Evolutionary conservation across 2,329 filamentous ascomycete species (phyloP).

Genomic region (Ascochyta viciae-villosae): DNA sequence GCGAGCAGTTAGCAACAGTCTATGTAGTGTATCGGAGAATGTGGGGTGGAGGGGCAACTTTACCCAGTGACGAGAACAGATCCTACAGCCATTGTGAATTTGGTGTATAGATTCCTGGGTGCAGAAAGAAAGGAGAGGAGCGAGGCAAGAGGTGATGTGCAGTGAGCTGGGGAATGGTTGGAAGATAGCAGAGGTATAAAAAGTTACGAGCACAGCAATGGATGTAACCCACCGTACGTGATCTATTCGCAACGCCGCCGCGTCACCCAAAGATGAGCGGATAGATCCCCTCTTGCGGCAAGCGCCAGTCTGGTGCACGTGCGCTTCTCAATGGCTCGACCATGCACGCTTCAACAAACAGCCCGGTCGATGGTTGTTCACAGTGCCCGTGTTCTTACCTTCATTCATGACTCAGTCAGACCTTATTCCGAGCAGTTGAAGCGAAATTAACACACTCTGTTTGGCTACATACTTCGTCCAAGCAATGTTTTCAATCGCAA

Average conservation of each 20-base stretch:
- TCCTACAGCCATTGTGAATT: conserved; percentile 72
- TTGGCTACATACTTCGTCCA: not conserved
- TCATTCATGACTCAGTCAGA: not conserved
- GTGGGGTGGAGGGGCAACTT: conserved; percentile 51
- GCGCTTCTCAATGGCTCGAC: not conserved
- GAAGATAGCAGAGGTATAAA: conserved; percentile 27
- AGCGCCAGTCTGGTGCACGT: not conserved
- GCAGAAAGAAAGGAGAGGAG: not conserved
- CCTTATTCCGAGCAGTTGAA: not conserved
- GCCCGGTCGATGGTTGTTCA: not conserved
- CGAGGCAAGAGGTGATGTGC: not conserved
- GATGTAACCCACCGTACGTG: conserved; percentile 15
- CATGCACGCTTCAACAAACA: conserved; percentile 2
- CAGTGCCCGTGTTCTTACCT: not conserved
- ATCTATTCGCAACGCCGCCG: conserved; percentile 12
- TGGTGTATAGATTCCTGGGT: not conserved
- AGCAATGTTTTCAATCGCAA: not conserved
- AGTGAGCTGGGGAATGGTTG: conserved; percentile 12
- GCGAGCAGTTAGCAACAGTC: conserved; percentile 14
- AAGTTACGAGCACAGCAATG: conserved; percentile 24
- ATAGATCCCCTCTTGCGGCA: conserved; percentile 25
- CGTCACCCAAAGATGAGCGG: conserved; percentile 14
- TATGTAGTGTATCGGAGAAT: conserved; percentile 12
- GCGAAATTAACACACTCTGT: not conserved
- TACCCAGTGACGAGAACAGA: conserved; percentile 94